Evolutionary conservation across 148 eudicot genomes (phyloP), one percentile per base, ranked within the genome.

Genomic region (Agrostemma githago): DNA sequence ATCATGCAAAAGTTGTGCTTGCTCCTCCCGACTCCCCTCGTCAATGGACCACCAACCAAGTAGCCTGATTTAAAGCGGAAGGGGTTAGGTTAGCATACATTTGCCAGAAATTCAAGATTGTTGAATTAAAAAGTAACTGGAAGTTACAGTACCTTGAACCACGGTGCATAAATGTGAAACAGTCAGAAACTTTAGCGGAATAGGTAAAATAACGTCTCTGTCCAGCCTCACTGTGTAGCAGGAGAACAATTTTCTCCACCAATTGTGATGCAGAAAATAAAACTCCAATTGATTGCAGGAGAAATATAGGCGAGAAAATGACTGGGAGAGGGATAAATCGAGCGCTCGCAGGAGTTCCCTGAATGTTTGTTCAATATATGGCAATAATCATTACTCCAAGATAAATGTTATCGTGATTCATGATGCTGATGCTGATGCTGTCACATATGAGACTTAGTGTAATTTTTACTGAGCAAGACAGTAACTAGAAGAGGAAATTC

Each of bases 31-130:
- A 81, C 97, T 94, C 82, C 89, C 90, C 82, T 94, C 98, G 78
- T 94, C 98, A 81, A 94, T 91, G 39, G 98, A 91, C 97, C 97
- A 94, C 98, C 98, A 94, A 54, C 97, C 98, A 58, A 94, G 90
- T 65, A 94, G 86, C 87, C 98, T 94, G 73, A 12, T 41, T 72
- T 46, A 9, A 80, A 60, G 61, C 54, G 64, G 14, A 67, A 9
- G 48, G 9, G 64, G 34, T 26, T 26, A 26, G 26, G n/a, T 65
- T 39, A 66, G 21, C 20, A 56, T 40, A 64, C 19, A 46, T 12
- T 72, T n/a, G 19, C 4, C 17, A 74, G 37, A 56, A 43, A 37
- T 56, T 51, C 53, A 51, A 3, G 16, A 51, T 51, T 51, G 15
- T 51, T 51, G 56, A 51, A 12, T 3, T 51, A 51, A 51, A 14